phyloP scores from a whole-genome alignment of 441 rosid genomes.

The Populus hybrid region DNA sequence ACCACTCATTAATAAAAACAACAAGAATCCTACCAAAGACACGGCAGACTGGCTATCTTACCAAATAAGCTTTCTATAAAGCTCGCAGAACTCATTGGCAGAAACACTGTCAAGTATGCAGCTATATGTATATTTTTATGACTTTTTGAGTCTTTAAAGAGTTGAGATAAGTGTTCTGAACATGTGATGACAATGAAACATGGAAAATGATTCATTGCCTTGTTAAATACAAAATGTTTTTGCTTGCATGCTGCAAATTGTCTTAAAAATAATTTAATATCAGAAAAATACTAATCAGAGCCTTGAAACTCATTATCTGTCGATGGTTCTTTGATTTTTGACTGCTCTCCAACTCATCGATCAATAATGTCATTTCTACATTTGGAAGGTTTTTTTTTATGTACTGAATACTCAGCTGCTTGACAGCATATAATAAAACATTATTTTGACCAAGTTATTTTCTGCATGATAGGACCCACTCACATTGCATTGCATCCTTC shows the following conservation, averaged over 20 bases:
- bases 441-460: not conserved
- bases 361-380: not conserved
- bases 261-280: not conserved
- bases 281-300: not conserved
- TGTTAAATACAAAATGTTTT: not conserved
- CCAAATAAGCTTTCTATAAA: not conserved
- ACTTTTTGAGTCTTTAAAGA: not conserved
- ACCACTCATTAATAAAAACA: not conserved
- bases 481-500: not conserved
- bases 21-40: no score
- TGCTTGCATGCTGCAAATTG: no score
- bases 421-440: not conserved
- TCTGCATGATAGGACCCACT: slow-evolving; percentile 1
- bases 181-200: not conserved
- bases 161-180: not conserved
- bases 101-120: not conserved
- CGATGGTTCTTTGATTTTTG: not conserved
- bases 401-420: not conserved
- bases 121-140: not conserved
- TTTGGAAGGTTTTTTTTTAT: not conserved
- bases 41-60: not conserved
- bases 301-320: not conserved
- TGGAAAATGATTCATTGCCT: slow-evolving; percentile 3
- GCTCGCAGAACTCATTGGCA: not conserved
- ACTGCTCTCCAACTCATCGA: not conserved